These are phyloP conservation scores for Colletotrichum gigasporum DNA, from an alignment of 2,329 filamentous ascomycete species.

Conservation along the genomic window DNA sequence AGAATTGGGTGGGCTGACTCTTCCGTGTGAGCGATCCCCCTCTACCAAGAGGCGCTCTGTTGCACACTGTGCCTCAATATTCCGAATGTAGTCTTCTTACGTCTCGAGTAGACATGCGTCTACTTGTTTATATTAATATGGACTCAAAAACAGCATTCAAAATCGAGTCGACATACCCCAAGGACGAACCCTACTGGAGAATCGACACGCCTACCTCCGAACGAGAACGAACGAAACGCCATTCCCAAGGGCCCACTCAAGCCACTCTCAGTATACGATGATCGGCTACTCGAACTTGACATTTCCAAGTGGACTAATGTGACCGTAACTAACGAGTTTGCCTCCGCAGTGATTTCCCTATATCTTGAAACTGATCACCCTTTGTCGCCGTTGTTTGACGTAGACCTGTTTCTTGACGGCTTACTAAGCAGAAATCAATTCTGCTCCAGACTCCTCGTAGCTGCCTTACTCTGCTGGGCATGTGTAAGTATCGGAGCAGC, in stretches of 20 bases:
- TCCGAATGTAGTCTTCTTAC: no score
- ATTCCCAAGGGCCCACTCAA: no score
- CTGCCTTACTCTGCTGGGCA: background rate
- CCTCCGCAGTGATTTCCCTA: background rate
- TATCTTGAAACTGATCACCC: conserved; percentile 6
- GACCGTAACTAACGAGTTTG: background rate
- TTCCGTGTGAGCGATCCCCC: no score
- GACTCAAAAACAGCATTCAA: no score
- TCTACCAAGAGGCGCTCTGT: no score
- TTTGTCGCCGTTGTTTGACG: background rate
- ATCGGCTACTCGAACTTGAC: background rate
- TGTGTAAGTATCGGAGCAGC: background rate
- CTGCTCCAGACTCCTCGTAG: background rate
- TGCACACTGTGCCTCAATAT: no score
- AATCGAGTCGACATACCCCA: no score
- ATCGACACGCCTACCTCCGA: no score
- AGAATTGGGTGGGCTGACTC: background rate
- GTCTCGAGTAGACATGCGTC: no score
- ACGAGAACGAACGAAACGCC: no score
- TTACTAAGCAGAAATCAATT: background rate
- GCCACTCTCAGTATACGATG: background rate
- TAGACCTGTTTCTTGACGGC: background rate
- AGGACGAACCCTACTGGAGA: no score
- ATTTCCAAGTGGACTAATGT: background rate
- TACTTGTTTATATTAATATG: no score